A percentile compares a stretch with the other conserved stretches of the same genome.
phyloP scores from a whole-genome alignment of 2,329 filamentous ascomycete genomes.

The Phialophora chinensis region DNA sequence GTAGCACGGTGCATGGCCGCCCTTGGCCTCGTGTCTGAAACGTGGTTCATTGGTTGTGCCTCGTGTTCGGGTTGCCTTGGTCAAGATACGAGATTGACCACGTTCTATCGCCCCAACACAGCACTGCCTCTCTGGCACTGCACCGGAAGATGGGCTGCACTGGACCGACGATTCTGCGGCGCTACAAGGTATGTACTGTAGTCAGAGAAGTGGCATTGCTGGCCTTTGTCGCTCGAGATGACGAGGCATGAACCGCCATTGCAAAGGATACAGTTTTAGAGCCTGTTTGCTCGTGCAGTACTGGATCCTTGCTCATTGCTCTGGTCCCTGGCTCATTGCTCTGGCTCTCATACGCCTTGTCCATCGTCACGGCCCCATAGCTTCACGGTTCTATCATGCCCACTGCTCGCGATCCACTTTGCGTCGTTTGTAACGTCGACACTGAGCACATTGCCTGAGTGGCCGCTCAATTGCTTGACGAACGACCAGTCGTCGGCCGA shows the following conservation, averaged over 20 bases:
- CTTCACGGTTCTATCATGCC: constrained; percentile 94
- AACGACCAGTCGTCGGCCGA: constrained; percentile 95
- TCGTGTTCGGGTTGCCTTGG: not conserved
- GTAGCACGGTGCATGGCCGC: not conserved
- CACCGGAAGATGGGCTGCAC: not conserved
- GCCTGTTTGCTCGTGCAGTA: not conserved
- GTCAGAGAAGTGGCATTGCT: not conserved
- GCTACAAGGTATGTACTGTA: not conserved
- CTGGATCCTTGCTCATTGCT: not conserved
- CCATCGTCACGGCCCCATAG: constrained; percentile 88
- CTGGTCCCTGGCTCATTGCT: not conserved
- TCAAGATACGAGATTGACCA: not conserved
- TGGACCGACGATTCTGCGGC: not conserved
- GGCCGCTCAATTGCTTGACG: constrained; percentile 84
- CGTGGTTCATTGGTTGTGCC: not conserved
- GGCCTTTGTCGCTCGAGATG: too few relatives aligned
- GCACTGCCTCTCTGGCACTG: not conserved
- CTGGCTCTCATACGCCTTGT: constrained; percentile 46
- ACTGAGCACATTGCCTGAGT: constrained; percentile 89
- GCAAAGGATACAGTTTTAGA: not conserved
- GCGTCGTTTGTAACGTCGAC: constrained; percentile 86
- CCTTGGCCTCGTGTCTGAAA: not conserved
- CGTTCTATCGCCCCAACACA: not conserved
- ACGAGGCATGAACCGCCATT: too few relatives aligned
- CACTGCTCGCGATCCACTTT: constrained; percentile 91